A percentile compares a stretch with the other conserved stretches of the same genome.
phyloP scores from a whole-genome alignment of 2,329 filamentous ascomycete species.

The Epichloe sylvatica region DNA sequence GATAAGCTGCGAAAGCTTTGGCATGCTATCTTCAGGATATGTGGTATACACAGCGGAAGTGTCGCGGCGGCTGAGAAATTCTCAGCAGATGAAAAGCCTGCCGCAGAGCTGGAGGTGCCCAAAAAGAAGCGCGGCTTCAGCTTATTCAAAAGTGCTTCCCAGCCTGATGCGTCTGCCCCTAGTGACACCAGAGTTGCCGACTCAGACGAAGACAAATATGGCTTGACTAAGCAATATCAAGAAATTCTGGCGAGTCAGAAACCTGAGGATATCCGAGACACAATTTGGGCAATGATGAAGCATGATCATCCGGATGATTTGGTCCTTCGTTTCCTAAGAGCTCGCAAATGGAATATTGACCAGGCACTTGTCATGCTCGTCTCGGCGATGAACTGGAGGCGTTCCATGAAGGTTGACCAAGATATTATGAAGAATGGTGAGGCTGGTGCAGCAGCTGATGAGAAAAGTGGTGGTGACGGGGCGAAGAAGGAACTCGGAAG shows the following conservation, averaged over 20 bases:
- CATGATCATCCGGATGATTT: conserved; percentile 85
- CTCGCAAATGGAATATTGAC: conserved; percentile 92
- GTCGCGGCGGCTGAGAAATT: conserved; percentile 11
- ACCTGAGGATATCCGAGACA: conserved; percentile 63
- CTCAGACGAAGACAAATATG: conserved; percentile 75
- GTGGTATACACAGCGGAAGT: conserved; percentile 38
- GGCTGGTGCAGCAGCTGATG: conserved; percentile 45
- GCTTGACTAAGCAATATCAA: conserved; percentile 73
- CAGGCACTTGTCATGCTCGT: conserved; percentile 89
- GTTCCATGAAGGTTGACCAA: conserved; percentile 70
- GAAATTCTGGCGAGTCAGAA: conserved; percentile 63
- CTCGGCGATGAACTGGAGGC: conserved; percentile 85
- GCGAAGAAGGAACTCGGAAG: conserved; percentile 49
- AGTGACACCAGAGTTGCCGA: conserved; percentile 23
- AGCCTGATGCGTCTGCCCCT: conserved; percentile 17
- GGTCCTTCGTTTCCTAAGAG: conserved; percentile 67
- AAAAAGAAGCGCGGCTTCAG: conserved; percentile 57
- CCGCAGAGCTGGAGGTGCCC: conserved; percentile 38
- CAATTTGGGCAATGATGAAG: conserved; percentile 91
- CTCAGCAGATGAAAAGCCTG: neutral
- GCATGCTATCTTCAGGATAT: conserved; percentile 61
- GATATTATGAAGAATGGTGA: conserved; percentile 74
- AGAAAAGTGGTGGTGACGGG: conserved; percentile 40
- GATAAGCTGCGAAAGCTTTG: conserved; percentile 80
- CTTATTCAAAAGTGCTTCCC: conserved; percentile 47